Conservation (phyloP, 2,329 filamentous ascomycete species). For the Penicillium corylophilum region DNA sequence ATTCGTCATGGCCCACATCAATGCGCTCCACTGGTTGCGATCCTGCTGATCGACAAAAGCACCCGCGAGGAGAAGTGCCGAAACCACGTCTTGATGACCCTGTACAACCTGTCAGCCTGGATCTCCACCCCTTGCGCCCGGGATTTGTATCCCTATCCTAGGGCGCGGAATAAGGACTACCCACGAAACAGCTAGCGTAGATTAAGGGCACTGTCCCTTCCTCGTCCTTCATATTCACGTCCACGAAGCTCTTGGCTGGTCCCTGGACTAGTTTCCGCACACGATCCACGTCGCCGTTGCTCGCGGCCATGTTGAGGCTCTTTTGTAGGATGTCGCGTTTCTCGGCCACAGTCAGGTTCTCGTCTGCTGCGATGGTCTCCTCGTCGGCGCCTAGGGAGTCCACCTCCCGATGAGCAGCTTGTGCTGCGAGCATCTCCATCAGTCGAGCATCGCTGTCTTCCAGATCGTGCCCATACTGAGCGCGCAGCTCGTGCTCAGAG, state of each 20-base stretch:
- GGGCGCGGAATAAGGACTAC: constrained; percentile 28
- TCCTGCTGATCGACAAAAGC: constrained; percentile 91
- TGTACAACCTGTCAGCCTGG: constrained; percentile 31
- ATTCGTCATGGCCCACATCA: constrained; percentile 99
- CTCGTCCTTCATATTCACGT: constrained; percentile 85
- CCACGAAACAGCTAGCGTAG: constrained; percentile 94
- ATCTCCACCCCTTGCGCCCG: neutral
- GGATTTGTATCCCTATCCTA: neutral
- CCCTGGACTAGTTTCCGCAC: constrained; percentile 74
- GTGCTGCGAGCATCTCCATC: constrained; percentile 93
- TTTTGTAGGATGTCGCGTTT: constrained; percentile 83
- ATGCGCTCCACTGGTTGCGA: constrained; percentile 91
- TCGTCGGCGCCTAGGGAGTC: constrained; percentile 71
- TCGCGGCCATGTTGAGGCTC: constrained; percentile 88
- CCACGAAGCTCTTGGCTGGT: constrained; percentile 70
- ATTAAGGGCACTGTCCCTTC: constrained; percentile 96
- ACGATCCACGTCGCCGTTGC: constrained; percentile 86
- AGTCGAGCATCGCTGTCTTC: constrained; percentile 82
- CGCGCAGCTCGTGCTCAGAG: constrained; percentile 49
- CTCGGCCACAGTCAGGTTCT: constrained; percentile 70
- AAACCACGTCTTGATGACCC: constrained; percentile 87
- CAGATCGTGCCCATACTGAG: constrained; percentile 39
- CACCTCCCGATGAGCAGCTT: constrained; percentile 78
- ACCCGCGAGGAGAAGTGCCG: constrained; percentile 77
- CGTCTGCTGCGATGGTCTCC: constrained; percentile 72